Evolutionary conservation across 208 protist genomes (phyloP).

Genomic region (Tritrichomonas musculus): DNA sequence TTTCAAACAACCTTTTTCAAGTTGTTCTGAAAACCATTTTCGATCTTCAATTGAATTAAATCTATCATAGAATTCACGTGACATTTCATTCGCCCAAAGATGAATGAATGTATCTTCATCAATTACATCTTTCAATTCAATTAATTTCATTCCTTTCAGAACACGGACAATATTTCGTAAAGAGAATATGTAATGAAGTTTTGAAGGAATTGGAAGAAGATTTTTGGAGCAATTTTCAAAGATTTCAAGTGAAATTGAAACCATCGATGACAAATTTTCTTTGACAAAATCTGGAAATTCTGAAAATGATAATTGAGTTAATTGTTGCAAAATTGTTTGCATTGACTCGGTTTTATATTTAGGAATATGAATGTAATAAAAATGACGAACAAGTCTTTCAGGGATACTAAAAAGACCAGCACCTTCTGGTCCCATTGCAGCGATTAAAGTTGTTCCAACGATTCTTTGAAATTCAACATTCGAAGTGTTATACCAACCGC

Average conservation of each 20-base stretch:
- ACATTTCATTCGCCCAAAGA: conserved; percentile 86
- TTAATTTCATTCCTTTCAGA: conserved; percentile 37
- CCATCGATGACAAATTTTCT: conserved; percentile 30
- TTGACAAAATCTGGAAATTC: conserved; percentile 55
- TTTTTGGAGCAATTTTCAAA: conserved; percentile 45
- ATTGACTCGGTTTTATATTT: conserved; percentile 41
- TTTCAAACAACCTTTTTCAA: background rate
- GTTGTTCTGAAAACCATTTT: conserved; percentile 61
- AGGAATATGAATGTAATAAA: conserved; percentile 69
- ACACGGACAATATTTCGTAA: conserved; percentile 89
- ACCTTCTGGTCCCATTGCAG: conserved; percentile 81
- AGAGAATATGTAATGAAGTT: conserved; percentile 96
- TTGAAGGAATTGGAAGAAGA: conserved; percentile 82
- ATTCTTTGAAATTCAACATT: conserved; percentile 82
- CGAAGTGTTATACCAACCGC: conserved; percentile 89
- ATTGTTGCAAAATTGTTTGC: conserved; percentile 53
- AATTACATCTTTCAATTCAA: background rate
- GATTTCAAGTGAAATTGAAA: conserved; percentile 51
- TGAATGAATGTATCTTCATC: conserved; percentile 52
- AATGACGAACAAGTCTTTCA: conserved; percentile 87
- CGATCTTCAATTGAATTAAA: conserved; percentile 78
- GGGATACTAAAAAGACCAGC: conserved; percentile 85
- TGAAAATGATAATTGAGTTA: conserved; percentile 53
- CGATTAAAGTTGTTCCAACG: conserved; percentile 77
- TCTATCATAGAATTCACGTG: conserved; percentile 88